Base-by-base conservation (phyloP, 179 eudicot genomes). In the Dionaea muscipula region DNA sequence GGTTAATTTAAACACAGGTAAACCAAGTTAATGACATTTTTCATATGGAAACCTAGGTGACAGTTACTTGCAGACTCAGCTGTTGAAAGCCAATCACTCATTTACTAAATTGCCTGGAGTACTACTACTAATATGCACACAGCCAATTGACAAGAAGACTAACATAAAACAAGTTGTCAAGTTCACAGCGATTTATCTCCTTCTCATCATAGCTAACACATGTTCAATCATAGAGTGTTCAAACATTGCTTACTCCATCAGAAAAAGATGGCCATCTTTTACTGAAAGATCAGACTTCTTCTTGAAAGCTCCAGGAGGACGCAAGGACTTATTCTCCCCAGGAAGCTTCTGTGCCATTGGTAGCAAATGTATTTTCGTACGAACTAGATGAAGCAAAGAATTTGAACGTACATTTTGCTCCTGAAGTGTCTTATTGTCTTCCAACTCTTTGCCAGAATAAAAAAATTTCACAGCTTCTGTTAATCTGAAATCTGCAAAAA, bases 291-390 rank as follows among this genome's bases (percentile, higher is more conserved):
- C 98, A 51, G 96, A 82, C 70, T 81, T 87, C 76, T 84, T 91
- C 79, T 91, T 91, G 66, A 91, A 91, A 51, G 98, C 96, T 21
- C 96, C 98, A 65, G 96, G 98, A 25, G 98, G 98, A 37, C 98
- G 88, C 78, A 84, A 68, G 47, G 98, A 81, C 81, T 91, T 91
- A 68, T 89, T 84, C 60, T 82, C 96, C 53, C 81, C 82, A 51
- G 96, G 91, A 68, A 84, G 76, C 72, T 75, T 87, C 60, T 84
- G 96, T 31, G 86, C 84, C 61, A 79, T 61, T 17, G 94, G 85
- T 63, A 74, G 60, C 62, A 81, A 56, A 76, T 91, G 88, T 71
- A 91, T 63, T 66, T 73, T 88, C 31, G 93, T 82, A 43, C 96
- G 86, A 53, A 91, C 85, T 61, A 91, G 93, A 85, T 91, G 96